Evolutionary conservation across 345 rosid genomes (phyloP).

Genomic region (Populus simonii): DNA sequence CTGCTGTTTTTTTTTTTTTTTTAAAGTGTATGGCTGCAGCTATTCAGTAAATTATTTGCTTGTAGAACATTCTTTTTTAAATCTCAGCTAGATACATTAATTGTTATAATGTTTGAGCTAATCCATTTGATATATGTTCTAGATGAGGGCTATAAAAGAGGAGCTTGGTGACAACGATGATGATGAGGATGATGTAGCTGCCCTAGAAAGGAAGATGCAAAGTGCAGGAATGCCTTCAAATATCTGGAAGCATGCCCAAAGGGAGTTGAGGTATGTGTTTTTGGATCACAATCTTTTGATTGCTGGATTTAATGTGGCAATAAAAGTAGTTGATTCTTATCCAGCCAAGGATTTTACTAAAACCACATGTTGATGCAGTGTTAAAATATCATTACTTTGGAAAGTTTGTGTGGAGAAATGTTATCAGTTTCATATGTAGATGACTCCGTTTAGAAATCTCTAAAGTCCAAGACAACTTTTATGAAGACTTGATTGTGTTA

Average conservation of each 20-base stretch:
- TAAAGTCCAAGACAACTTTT: background rate
- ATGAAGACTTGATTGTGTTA: background rate
- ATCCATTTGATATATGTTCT: constrained; percentile 19
- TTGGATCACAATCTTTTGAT: background rate
- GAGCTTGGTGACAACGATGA: constrained; percentile 99
- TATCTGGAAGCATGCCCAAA: constrained; percentile 96
- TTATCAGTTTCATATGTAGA: background rate
- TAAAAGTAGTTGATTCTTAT: background rate
- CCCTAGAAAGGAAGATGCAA: constrained; percentile 95
- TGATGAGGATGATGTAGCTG: constrained; percentile 95
- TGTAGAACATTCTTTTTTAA: background rate
- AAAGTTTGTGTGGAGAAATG: background rate
- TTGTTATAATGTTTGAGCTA: constrained; percentile 11
- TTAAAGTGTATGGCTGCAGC: no score
- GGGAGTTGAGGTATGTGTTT: constrained; percentile 75
- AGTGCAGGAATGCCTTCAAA: constrained; percentile 91
- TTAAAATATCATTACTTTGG: background rate
- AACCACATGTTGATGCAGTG: background rate
- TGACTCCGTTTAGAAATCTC: background rate
- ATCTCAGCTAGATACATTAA: background rate
- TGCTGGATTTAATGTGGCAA: background rate
- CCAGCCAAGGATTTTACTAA: background rate
- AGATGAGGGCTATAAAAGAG: constrained; percentile 99
- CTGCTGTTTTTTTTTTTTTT: no score
- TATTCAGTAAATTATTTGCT: background rate